These are phyloP conservation scores for Blastobotrys raffinosifermentans DNA, from an alignment of 1,139 yeast genomes.

Conservation along the genomic window DNA sequence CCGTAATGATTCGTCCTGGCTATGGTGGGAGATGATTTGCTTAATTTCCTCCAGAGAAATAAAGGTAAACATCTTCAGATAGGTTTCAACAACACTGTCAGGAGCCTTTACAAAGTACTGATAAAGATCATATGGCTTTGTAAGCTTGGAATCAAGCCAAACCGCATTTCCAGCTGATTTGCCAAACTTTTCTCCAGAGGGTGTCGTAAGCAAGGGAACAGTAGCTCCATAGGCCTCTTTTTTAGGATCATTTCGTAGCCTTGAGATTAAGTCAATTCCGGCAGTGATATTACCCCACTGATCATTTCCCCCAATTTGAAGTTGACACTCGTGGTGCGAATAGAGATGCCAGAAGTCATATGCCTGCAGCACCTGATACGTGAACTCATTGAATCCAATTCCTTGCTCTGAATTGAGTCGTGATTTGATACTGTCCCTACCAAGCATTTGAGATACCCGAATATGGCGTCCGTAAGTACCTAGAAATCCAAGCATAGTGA, in stretches of 20 bases:
- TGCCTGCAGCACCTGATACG: conserved; percentile 90
- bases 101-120: conserved; percentile 79
- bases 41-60: conserved; percentile 59
- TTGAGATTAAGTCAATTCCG: conserved; percentile 78
- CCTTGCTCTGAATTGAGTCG: conserved; percentile 67
- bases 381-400: conserved; percentile 86
- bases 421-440: conserved; percentile 78
- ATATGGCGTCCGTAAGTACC: conserved; percentile 73
- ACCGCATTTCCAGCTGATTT: conserved; percentile 97
- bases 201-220: conserved; percentile 82
- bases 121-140: conserved; percentile 76
- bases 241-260: conserved; percentile 37
- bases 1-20: conserved; percentile 53
- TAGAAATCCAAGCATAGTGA: conserved; percentile 71
- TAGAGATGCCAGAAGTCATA: conserved; percentile 83
- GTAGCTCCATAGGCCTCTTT: conserved; percentile 65
- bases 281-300: conserved; percentile 99
- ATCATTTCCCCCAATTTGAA: conserved; percentile 95
- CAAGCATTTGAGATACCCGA: conserved; percentile 80
- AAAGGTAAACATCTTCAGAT: conserved; percentile 72
- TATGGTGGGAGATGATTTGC: conserved; percentile 47
- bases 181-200: conserved; percentile 92
- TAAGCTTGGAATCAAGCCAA: conserved; percentile 66
- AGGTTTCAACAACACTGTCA: conserved; percentile 66
- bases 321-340: conserved; percentile 49